Conservation (phyloP, 345 rosid species). For the Gossypium sturtianum region DNA sequence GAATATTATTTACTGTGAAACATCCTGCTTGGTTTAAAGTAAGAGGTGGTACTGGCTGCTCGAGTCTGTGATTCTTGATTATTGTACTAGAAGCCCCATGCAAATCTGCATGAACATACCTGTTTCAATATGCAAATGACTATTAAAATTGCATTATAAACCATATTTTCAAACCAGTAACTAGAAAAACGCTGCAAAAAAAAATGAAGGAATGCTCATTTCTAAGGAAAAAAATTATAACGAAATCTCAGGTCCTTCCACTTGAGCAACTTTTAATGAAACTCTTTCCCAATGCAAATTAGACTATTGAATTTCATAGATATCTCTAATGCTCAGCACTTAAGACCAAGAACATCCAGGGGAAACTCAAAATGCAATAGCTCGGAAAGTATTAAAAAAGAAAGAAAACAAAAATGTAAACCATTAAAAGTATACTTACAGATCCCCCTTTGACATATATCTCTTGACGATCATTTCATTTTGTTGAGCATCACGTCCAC, state of each 20-base stretch:
- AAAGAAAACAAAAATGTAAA: not conserved
- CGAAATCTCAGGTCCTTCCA: not conserved
- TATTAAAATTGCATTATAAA: not conserved
- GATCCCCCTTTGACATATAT: slow-evolving; percentile 94
- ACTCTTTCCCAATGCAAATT: not conserved
- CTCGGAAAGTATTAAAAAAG: slow-evolving; percentile 7
- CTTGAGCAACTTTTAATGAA: not conserved
- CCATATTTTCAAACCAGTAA: not conserved
- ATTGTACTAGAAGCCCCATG: slow-evolving; percentile 98
- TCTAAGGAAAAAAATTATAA: not conserved
- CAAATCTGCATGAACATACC: slow-evolving; percentile 94
- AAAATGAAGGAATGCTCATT: not conserved
- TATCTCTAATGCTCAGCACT: not conserved
- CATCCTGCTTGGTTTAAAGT: slow-evolving; percentile 97
- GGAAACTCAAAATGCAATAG: not conserved
- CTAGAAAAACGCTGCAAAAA: not conserved
- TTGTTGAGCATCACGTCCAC: slow-evolving; percentile 98
- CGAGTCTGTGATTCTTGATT: slow-evolving; percentile 89
- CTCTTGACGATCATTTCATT: slow-evolving; percentile 98
- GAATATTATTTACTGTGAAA: slow-evolving; percentile 53
- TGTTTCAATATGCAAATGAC: slow-evolving; percentile 29
- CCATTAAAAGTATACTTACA: slow-evolving; percentile 44
- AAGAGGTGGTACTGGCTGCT: slow-evolving; percentile 85
- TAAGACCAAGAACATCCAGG: not conserved
- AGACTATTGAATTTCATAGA: not conserved